phyloP scores from a whole-genome alignment of 257 asterid genomes.

The Gardenia jasminoides region DNA sequence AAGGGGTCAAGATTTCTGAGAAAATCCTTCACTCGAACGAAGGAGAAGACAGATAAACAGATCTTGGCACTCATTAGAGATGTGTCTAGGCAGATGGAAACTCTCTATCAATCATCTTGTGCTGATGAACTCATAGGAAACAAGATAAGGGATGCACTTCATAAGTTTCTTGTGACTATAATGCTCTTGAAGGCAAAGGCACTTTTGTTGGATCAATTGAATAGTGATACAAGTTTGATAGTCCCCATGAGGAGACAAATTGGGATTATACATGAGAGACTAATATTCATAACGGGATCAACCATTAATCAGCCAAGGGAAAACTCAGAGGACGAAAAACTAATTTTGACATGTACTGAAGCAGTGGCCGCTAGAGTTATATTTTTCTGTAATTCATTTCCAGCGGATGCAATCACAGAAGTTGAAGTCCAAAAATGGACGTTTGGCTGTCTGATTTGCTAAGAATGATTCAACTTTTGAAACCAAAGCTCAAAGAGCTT shows the following conservation, averaged over 20 bases:
- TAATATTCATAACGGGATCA: neutral
- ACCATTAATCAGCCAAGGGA: neutral
- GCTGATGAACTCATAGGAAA: neutral
- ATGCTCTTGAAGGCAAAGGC: conserved; percentile 16
- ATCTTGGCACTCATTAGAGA: neutral
- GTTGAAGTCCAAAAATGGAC: neutral
- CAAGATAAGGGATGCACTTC: neutral
- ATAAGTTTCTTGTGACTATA: neutral
- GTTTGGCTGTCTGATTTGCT: neutral
- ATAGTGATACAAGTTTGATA: conserved; percentile 6
- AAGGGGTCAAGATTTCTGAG: neutral
- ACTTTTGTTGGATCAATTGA: neutral
- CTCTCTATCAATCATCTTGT: neutral
- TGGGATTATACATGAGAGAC: neutral
- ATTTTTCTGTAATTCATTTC: neutral
- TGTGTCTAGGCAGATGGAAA: neutral
- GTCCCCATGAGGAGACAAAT: neutral
- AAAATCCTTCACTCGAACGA: neutral
- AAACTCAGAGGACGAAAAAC: neutral
- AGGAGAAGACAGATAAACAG: neutral
- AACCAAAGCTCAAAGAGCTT: neutral
- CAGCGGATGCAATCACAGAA: neutral
- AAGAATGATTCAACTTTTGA: neutral
- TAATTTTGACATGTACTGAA: neutral
- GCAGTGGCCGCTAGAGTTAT: neutral